Conservation (phyloP, 2,329 filamentous ascomycete species). For the Emmonsiellopsis sp. region DNA sequence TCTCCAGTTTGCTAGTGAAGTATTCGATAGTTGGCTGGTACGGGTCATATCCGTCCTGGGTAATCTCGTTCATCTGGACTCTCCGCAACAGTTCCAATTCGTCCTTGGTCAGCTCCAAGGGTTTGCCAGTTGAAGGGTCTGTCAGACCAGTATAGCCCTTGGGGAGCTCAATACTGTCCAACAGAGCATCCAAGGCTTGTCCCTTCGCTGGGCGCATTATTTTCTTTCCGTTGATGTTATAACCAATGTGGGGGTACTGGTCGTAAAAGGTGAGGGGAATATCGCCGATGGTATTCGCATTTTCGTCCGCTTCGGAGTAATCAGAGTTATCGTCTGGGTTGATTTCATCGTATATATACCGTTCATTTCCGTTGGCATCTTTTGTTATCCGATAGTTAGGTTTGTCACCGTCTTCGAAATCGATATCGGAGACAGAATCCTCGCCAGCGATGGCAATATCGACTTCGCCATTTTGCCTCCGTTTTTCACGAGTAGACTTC, state of each 20-base stretch:
- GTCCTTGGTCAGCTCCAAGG: conserved; percentile 74
- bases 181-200: conserved; percentile 80
- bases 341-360: conserved; percentile 90
- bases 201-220: conserved; percentile 94
- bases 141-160: conserved; percentile 96
- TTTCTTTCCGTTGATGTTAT: conserved; percentile 97
- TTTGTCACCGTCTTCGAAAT: conserved; percentile 29
- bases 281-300: conserved; percentile 85
- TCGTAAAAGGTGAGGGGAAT: conserved; percentile 95
- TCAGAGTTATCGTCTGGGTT: conserved; percentile 94
- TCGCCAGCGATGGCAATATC: conserved; percentile 14
- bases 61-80: conserved; percentile 79
- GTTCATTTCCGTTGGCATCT: conserved; percentile 81
- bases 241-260: conserved; percentile 94
- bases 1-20: conserved; percentile 82
- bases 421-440: conserved; percentile 20
- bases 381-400: conserved; percentile 54
- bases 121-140: conserved; percentile 88
- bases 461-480: conserved; percentile 14
- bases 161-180: conserved; percentile 93
- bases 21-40: conserved; percentile 93
- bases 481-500: conserved; percentile 31
- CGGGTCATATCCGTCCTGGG: conserved; percentile 81
- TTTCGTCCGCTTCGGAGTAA: conserved; percentile 72
- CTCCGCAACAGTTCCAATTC: conserved; percentile 82